A percentile compares a stretch with the other conserved stretches of the same genome.
These are phyloP conservation scores for Crepidotus variabilis DNA, from an alignment of 768 basidiomycete species.

Conservation along the genomic window DNA sequence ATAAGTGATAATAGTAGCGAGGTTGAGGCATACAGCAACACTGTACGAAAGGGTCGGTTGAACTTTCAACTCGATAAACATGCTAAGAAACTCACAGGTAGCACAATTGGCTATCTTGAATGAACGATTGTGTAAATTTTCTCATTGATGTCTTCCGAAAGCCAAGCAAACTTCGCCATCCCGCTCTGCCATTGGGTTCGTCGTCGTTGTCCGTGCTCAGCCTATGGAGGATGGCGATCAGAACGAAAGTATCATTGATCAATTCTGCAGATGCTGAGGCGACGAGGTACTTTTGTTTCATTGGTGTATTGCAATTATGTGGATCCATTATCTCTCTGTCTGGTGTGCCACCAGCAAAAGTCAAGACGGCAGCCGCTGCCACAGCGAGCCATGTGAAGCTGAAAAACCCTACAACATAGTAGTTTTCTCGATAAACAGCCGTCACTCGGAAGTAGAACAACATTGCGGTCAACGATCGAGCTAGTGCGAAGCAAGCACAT, in stretches of 20 bases:
- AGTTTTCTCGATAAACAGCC: background rate
- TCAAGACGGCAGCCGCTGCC: background rate
- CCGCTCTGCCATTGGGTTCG: background rate
- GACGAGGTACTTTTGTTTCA: background rate
- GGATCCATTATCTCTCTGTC: background rate
- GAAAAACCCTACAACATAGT: background rate
- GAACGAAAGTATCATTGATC: slow-evolving; percentile 4
- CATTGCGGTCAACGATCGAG: background rate
- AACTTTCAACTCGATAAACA: background rate
- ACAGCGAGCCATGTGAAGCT: slow-evolving; percentile 2
- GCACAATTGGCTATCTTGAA: slow-evolving; percentile 6
- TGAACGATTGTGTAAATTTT: background rate
- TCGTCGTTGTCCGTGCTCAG: background rate
- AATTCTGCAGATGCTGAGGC: background rate
- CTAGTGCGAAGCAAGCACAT: background rate
- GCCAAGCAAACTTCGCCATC: background rate
- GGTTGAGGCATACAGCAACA: background rate
- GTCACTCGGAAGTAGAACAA: slow-evolving; percentile 3
- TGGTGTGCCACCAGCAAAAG: background rate
- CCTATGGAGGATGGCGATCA: slow-evolving; percentile 1
- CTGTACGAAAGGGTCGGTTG: background rate
- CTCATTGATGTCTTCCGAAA: background rate
- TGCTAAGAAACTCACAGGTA: background rate
- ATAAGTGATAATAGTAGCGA: background rate
- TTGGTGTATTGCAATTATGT: background rate